Evolutionary conservation across 1,284 basidiomycete species (phyloP).

Genomic region (Leccinum subspadiceum): DNA sequence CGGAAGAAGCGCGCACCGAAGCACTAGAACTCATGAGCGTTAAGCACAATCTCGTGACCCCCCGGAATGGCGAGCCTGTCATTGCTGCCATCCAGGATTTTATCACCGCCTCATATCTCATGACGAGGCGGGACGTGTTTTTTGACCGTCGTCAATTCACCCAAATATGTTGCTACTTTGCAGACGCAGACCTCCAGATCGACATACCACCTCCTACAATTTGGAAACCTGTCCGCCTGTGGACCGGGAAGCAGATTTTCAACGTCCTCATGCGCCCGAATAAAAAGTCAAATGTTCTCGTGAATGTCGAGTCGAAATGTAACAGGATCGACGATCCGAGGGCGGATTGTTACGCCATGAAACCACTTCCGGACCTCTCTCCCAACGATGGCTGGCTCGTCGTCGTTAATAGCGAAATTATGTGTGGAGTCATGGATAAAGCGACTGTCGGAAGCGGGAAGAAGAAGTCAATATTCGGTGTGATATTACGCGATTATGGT

Average conservation of each 20-base stretch:
- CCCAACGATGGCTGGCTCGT: slow-evolving; percentile 99
- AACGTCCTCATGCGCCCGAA: slow-evolving; percentile 96
- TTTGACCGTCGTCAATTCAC: slow-evolving; percentile 95
- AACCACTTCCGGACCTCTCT: slow-evolving; percentile 78
- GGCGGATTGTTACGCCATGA: slow-evolving; percentile 59
- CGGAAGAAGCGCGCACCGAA: slow-evolving; percentile 97
- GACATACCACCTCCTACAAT: slow-evolving; percentile 96
- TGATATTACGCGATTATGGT: slow-evolving; percentile 97
- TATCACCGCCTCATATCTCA: slow-evolving; percentile 95
- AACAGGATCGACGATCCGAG: slow-evolving; percentile 89
- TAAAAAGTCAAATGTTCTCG: slow-evolving; percentile 76
- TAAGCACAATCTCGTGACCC: slow-evolving; percentile 96
- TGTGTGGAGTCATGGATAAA: slow-evolving; percentile 99
- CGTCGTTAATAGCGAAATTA: slow-evolving; percentile 97
- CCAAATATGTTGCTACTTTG: slow-evolving; percentile 95
- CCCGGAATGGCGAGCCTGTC: slow-evolving; percentile 96
- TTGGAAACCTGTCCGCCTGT: slow-evolving; percentile 89
- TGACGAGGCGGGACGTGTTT: slow-evolving; percentile 92
- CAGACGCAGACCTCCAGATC: slow-evolving; percentile 89
- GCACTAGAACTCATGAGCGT: slow-evolving; percentile 98
- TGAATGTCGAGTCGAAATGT: slow-evolving; percentile 97
- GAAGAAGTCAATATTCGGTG: slow-evolving; percentile 99
- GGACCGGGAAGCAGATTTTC: slow-evolving; percentile 99
- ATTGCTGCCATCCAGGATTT: slow-evolving; percentile 99
- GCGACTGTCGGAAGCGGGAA: slow-evolving; percentile 97